A percentile compares a stretch with the other conserved stretches of the same genome.
phyloP scores from a whole-genome alignment of 805 yeast species.

The Teunomyces atbi region DNA sequence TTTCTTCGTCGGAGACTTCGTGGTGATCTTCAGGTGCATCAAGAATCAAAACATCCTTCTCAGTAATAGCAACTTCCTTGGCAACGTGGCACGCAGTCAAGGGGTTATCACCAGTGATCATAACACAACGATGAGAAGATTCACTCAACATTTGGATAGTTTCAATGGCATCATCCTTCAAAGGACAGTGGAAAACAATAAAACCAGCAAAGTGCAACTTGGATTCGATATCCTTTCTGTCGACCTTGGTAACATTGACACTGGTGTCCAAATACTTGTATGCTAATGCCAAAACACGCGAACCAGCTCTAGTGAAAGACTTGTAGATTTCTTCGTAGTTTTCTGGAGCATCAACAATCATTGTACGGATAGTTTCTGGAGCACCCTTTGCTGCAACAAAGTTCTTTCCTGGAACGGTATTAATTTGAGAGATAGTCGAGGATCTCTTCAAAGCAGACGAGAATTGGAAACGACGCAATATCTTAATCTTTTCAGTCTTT shows the following conservation, averaged over 20 bases:
- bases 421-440: conserved; percentile 69
- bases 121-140: conserved; percentile 90
- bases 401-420: conserved; percentile 43
- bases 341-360: conserved; percentile 69
- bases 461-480: conserved; percentile 93
- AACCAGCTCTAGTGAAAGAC: conserved; percentile 90
- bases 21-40: conserved; percentile 79
- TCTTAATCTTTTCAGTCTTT: conserved; percentile 53
- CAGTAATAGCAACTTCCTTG: conserved; percentile 83
- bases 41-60: conserved; percentile 77
- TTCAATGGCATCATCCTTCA: conserved; percentile 89
- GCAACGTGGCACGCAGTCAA: conserved; percentile 98
- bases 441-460: conserved; percentile 95
- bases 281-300: conserved; percentile 94
- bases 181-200: conserved; percentile 94
- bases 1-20: conserved; percentile 42
- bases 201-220: conserved; percentile 83
- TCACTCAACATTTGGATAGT: conserved; percentile 90
- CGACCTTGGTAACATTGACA: conserved; percentile 54
- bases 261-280: conserved; percentile 65
- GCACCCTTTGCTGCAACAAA: conserved; percentile 95
- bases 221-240: conserved; percentile 75
- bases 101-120: conserved; percentile 99
- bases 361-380: conserved; percentile 86
- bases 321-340: conserved; percentile 84